Evolutionary conservation across 768 basidiomycete genomes (phyloP), one percentile per base, ranked within the genome.

Genomic region (Agrocybe chaxingu): DNA sequence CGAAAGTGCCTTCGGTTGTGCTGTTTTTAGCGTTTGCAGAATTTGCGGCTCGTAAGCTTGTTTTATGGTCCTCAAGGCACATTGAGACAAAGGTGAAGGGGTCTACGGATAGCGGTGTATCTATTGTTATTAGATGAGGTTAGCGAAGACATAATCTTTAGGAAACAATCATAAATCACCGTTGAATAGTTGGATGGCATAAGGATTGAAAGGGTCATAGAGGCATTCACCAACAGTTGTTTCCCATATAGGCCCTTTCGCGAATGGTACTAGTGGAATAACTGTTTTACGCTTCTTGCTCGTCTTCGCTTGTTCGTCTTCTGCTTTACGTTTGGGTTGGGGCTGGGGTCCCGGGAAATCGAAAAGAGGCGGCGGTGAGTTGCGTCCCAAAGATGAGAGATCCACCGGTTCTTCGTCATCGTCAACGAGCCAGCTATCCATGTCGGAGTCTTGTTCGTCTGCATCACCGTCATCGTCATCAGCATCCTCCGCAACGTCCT

Each of bases 171-270:
- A 33, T 9, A 57, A 24, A 59, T 53, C 62, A 89, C 95, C 92
- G 61, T 97, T 96, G 61, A 98, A 78, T 8, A 94, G 67, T 57
- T 87, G 87, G 55, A 96, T 85, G 42, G 80, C 76, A 61, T 92
- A 94, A 19, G 76, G 70, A 29, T 80, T 80, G 65, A 96, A 87
- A 5, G 85, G 78, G 40, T 85, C 83, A 52, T 84, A 81, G 38
- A 79, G 75, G 60, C 85, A 85, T 13, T 77, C 68, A 2, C 89
- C 88, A 51, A 95, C 72, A 8, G 64, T 65, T 1, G 73, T 66
- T 65, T 96, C 93, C 84, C 87, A 94, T 51, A 78, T 78, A 29
- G 94, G 92, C 3, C 94, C 94, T 64, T 85, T 92, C 13, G 77
- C 73, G 57, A 86, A 91, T 11, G 92, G 87, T 3, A 92, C 79